Evolutionary conservation across 176 grass and related monocot species (phyloP).

Genomic region (Themeda triandra): DNA sequence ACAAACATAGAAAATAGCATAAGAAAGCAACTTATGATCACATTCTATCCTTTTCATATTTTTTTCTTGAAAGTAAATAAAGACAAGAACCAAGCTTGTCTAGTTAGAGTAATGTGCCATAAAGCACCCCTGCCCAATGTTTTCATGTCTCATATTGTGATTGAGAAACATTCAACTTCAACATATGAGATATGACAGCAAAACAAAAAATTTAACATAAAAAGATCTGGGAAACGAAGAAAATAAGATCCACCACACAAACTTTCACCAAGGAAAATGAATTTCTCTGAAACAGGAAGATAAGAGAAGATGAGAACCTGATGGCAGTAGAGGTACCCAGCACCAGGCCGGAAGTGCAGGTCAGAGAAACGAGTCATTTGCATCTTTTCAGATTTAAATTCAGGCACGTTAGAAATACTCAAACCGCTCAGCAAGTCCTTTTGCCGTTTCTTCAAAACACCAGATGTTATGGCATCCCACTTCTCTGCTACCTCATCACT

Average conservation of each 20-base stretch:
- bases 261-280: background rate
- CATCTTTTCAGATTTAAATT: conserved; percentile 74
- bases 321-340: conserved; percentile 86
- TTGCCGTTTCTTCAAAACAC: conserved; percentile 69
- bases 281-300: too few species aligned
- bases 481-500: conserved; percentile 71
- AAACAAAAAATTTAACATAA: background rate
- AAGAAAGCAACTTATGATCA: conserved; percentile 6
- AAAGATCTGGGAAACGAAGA: background rate
- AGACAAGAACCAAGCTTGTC: background rate
- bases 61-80: background rate
- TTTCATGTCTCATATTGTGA: background rate
- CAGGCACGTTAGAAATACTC: conserved; percentile 55
- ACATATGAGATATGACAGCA: background rate
- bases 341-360: conserved; percentile 66
- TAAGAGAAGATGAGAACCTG: conserved; percentile 55
- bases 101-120: background rate
- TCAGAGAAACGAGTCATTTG: conserved; percentile 70
- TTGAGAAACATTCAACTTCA: background rate
- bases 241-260: background rate
- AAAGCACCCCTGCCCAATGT: background rate
- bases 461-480: conserved; percentile 74
- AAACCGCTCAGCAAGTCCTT: conserved; percentile 71
- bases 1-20: background rate
- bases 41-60: background rate